Conservation (phyloP, 305 asterid species). For the Solanum hybrid region DNA sequence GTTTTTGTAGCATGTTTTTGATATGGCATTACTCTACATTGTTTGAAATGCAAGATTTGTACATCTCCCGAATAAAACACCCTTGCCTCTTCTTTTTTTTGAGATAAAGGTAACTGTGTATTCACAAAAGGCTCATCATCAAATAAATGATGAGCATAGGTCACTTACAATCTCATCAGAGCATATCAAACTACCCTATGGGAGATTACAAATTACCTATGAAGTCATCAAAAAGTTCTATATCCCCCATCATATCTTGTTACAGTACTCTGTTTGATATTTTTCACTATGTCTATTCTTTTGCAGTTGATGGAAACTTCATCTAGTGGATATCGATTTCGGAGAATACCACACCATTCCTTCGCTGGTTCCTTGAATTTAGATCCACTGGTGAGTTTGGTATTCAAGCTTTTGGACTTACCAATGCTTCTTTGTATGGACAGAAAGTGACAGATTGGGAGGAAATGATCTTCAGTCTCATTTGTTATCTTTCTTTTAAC, state of each 20-base stretch:
- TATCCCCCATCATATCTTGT: no score
- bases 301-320: slow-evolving; percentile 53
- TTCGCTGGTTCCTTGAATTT: slow-evolving; percentile 56
- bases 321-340: slow-evolving; percentile 62
- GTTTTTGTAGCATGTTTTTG: not conserved
- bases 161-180: no score
- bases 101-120: no score
- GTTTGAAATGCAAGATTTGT: not conserved
- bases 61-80: not conserved
- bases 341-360: slow-evolving; percentile 63
- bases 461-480: not conserved
- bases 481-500: not conserved
- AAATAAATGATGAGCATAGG: no score
- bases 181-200: no score
- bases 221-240: no score
- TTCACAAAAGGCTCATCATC: no score
- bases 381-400: slow-evolving; percentile 77
- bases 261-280: not conserved
- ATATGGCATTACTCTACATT: not conserved
- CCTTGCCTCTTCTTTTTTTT: not conserved
- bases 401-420: slow-evolving; percentile 1
- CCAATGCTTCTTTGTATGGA: not conserved
- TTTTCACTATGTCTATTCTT: not conserved
- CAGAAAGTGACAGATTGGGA: not conserved
- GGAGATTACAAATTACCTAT: no score